These are phyloP conservation scores for Chlamydomonas schloesseri DNA, from an alignment of 139 green algal species.

Conservation along the genomic window DNA sequence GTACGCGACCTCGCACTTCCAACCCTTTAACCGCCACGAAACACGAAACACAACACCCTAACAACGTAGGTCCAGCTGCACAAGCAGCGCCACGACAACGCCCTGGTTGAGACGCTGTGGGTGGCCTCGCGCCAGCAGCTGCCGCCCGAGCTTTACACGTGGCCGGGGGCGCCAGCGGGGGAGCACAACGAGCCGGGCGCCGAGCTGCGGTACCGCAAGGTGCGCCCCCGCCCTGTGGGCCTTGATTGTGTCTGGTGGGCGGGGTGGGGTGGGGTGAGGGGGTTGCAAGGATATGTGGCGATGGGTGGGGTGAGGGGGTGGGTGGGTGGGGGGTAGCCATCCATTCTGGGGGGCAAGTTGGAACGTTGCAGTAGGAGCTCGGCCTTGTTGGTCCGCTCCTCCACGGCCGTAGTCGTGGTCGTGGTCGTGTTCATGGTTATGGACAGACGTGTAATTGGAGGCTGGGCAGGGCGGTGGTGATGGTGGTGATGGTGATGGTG, in stretches of 20 bases:
- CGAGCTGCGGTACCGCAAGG: constrained; percentile 16
- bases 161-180: not conserved
- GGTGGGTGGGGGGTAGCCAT: not conserved
- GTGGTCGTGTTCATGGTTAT: too few relatives aligned
- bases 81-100: constrained; percentile 42
- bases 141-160: constrained; percentile 21
- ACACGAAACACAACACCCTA: not conserved
- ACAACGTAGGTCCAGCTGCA: constrained; percentile 40
- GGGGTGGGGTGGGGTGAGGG: too few relatives aligned
- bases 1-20: too few relatives aligned
- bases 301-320: not conserved
- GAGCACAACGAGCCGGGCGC: not conserved
- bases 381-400: too few relatives aligned
- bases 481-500: too few relatives aligned
- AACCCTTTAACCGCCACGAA: not conserved
- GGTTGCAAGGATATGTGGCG: not conserved
- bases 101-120: constrained; percentile 27
- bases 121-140: not conserved
- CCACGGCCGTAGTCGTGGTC: too few relatives aligned
- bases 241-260: too few relatives aligned
- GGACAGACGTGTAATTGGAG: too few relatives aligned
- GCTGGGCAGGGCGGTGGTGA: too few relatives aligned
- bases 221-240: too few relatives aligned
- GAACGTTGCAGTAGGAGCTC: too few relatives aligned
- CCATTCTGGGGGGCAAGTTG: too few relatives aligned